A percentile compares a stretch with the other conserved stretches of the same genome.
phyloP scores from a whole-genome alignment of 139 green algal species.

The Closterium sp. region DNA sequence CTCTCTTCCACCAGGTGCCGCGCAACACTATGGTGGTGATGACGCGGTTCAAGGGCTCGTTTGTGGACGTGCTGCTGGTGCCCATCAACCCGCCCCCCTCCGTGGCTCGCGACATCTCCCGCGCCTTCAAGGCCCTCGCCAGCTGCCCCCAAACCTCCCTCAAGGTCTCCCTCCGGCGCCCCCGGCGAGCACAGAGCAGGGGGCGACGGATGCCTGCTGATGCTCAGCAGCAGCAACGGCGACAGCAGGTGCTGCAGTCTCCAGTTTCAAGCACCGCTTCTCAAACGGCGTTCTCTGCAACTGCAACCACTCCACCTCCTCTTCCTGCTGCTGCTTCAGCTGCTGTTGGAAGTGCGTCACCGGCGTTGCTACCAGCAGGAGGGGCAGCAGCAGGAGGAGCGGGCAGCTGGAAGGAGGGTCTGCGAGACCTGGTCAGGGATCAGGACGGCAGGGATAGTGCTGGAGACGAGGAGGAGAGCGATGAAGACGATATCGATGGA shows the following conservation, averaged over 20 bases:
- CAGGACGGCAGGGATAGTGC: background rate
- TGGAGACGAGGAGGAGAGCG: background rate
- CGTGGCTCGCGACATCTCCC: slow-evolving; percentile 19
- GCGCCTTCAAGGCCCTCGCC: too few relatives aligned
- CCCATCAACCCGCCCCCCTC: slow-evolving; percentile 17
- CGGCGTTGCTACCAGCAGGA: too few relatives aligned
- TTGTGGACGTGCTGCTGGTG: slow-evolving; percentile 33
- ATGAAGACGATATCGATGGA: background rate
- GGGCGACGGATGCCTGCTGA: too few relatives aligned
- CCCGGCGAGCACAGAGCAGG: too few relatives aligned
- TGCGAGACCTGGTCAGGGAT: too few relatives aligned
- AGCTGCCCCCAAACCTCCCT: background rate
- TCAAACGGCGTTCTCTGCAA: background rate
- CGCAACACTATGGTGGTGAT: slow-evolving; percentile 44
- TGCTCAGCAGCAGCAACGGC: too few relatives aligned
- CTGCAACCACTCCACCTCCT: background rate
- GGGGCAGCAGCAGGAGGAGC: too few relatives aligned
- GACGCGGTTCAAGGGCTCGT: slow-evolving; percentile 25
- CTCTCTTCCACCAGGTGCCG: slow-evolving; percentile 27
- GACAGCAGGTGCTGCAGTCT: too few relatives aligned
- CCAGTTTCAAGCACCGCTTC: too few relatives aligned
- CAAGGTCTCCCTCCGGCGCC: background rate
- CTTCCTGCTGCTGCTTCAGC: background rate
- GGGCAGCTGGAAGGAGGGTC: too few relatives aligned
- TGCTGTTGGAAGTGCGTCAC: too few relatives aligned